Evolutionary conservation across 352 stramenopile genomes (phyloP).

Genomic region (Pythium dissotocum): DNA sequence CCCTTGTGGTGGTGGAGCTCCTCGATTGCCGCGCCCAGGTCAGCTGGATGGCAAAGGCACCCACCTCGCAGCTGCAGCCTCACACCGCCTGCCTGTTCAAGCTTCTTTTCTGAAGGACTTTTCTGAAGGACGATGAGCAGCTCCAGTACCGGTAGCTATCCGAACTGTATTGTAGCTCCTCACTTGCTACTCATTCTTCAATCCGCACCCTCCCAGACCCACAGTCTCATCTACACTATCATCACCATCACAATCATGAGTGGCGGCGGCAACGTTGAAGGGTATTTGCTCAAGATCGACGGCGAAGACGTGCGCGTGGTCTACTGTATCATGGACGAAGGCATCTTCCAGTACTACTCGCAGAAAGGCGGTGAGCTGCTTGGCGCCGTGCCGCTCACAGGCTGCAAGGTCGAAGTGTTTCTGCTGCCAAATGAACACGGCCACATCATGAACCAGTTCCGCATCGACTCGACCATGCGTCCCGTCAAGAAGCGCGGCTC

Average conservation of each 20-base stretch:
- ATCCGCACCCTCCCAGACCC: conserved; percentile 7
- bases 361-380: conserved; percentile 65
- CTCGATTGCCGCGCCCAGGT: conserved; percentile 11
- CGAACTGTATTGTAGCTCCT: background rate
- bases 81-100: background rate
- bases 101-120: conserved; percentile 1
- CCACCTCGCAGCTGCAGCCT: conserved; percentile 1
- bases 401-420: conserved; percentile 75
- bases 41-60: conserved; percentile 7
- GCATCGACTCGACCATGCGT: conserved; percentile 47
- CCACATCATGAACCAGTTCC: conserved; percentile 60
- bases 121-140: background rate
- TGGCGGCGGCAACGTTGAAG: conserved; percentile 74
- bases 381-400: conserved; percentile 64
- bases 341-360: conserved; percentile 79
- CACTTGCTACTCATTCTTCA: background rate
- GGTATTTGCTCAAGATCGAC: conserved; percentile 79
- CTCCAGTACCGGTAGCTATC: background rate
- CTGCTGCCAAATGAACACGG: conserved; percentile 53
- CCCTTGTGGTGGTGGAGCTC: background rate
- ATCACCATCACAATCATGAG: conserved; percentile 31
- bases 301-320: conserved; percentile 56
- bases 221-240: background rate
- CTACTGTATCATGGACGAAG: conserved; percentile 87
- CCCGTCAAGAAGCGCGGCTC: conserved; percentile 32